A percentile compares a stretch with the other conserved stretches of the same genome.
These are phyloP conservation scores for Hansenula lynferdii DNA, from an alignment of 1,139 yeast species.

Conservation along the genomic window DNA sequence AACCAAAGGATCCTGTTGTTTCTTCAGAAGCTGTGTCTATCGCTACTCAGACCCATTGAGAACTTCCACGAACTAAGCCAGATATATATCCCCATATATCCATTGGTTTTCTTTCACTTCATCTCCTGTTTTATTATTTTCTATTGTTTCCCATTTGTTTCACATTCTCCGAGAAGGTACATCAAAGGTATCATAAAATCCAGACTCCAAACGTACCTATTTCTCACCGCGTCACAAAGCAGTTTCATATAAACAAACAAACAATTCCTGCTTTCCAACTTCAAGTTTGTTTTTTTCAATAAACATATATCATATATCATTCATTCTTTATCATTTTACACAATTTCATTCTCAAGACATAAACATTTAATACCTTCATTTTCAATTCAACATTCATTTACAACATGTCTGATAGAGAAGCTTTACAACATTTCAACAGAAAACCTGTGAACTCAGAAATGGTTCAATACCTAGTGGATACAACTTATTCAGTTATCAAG, in stretches of 20 bases:
- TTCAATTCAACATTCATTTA: not conserved
- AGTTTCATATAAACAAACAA: conserved; percentile 1
- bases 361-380: not conserved
- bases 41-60: no score
- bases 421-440: conserved; percentile 68
- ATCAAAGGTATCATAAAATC: no score
- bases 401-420: conserved; percentile 49
- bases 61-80: no score
- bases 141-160: no score
- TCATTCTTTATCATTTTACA: no score
- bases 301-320: not conserved
- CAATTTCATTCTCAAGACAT: not conserved
- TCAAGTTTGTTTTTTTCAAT: not conserved
- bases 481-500: conserved; percentile 76
- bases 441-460: conserved; percentile 75
- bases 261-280: no score
- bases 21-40: no score
- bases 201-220: no score
- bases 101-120: no score
- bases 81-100: no score
- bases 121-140: no score
- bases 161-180: not conserved
- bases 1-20: no score
- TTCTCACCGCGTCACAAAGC: not conserved
- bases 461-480: conserved; percentile 75